phyloP scores from a whole-genome alignment of 169 alveolate species.

The Cyclospora cayetanensis region DNA sequence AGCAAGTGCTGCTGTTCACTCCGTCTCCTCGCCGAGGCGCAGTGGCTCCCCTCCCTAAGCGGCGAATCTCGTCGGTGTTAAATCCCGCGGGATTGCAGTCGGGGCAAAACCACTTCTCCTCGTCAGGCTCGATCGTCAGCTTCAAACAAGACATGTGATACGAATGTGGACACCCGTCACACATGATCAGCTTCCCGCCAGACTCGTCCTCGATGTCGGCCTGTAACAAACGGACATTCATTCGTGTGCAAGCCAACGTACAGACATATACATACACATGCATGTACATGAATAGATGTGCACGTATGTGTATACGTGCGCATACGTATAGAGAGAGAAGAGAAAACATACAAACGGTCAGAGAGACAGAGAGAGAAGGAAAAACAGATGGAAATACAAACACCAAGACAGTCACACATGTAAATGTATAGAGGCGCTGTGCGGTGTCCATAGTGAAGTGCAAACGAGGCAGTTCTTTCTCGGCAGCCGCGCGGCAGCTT shows the following conservation, averaged over 20 bases:
- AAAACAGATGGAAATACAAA: too few relatives aligned
- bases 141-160: slow-evolving; percentile 86
- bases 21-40: slow-evolving; percentile 72
- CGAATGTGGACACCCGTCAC: slow-evolving; percentile 94
- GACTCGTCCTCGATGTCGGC: slow-evolving; percentile 62
- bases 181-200: slow-evolving; percentile 78
- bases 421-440: too few relatives aligned
- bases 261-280: neutral
- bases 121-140: slow-evolving; percentile 80
- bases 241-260: neutral
- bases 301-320: neutral
- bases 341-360: neutral
- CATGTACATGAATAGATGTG: neutral
- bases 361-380: too few relatives aligned
- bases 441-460: too few relatives aligned
- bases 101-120: slow-evolving; percentile 91
- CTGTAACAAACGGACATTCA: too few relatives aligned
- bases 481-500: too few relatives aligned
- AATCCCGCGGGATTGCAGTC: slow-evolving; percentile 88
- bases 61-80: slow-evolving; percentile 80
- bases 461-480: too few relatives aligned
- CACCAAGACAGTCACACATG: too few relatives aligned
- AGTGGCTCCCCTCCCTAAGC: slow-evolving; percentile 71
- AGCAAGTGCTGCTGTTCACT: slow-evolving; percentile 89
- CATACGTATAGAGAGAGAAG: neutral